Evolutionary conservation across 2,329 filamentous ascomycete genomes (phyloP).

Genomic region (Epichloe gansuensis): DNA sequence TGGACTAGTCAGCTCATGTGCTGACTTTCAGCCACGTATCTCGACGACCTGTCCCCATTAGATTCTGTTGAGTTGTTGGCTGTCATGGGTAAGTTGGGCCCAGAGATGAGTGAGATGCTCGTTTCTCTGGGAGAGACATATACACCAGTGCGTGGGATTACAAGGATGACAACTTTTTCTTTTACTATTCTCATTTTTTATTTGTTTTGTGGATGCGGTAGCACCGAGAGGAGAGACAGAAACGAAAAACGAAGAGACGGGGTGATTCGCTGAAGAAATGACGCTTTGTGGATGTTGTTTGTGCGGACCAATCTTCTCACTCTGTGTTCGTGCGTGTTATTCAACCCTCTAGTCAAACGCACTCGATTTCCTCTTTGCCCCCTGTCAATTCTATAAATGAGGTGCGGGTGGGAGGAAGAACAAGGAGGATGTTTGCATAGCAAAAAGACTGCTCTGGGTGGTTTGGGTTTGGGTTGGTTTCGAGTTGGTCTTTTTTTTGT

Average conservation of each 20-base stretch:
- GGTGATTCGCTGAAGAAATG: neutral
- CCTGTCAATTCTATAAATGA: neutral
- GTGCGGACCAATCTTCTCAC: neutral
- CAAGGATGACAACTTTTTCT: neutral
- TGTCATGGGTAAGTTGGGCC: neutral
- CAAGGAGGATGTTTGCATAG: constrained; percentile 1
- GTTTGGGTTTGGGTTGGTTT: neutral
- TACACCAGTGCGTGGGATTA: neutral
- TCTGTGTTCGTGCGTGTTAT: too few relatives aligned
- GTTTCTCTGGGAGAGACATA: neutral
- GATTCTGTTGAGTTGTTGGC: neutral
- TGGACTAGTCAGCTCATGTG: neutral
- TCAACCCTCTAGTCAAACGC: neutral
- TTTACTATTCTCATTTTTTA: neutral
- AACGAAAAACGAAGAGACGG: neutral
- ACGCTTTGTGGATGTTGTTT: neutral
- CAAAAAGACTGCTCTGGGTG: neutral
- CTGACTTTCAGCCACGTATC: neutral
- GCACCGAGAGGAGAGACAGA: neutral
- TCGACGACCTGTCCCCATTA: neutral
- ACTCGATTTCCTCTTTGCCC: neutral
- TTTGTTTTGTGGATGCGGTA: neutral
- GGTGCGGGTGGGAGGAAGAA: neutral
- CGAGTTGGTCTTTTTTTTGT: neutral
- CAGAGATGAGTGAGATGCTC: neutral